A percentile compares a stretch with the other conserved stretches of the same genome.
Evolutionary conservation across 2,329 filamentous ascomycete species (phyloP).

Genomic region (Fusarium bactridioides): DNA sequence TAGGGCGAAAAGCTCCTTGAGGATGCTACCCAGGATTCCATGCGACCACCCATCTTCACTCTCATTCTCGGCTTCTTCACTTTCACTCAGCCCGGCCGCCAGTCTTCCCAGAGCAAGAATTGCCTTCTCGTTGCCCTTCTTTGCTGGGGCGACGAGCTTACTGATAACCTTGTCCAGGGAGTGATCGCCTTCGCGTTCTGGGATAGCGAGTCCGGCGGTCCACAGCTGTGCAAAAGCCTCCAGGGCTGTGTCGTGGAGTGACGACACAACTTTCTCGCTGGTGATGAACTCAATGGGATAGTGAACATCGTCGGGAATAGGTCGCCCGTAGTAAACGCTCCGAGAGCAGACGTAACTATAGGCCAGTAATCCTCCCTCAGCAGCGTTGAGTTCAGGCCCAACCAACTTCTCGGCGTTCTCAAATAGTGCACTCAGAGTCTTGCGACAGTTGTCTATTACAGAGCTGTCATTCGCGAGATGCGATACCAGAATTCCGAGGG

Average conservation of each 20-base stretch:
- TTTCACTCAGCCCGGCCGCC: conserved; percentile 66
- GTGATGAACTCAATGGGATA: conserved; percentile 47
- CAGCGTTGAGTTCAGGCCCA: conserved; percentile 54
- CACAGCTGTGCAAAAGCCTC: conserved; percentile 58
- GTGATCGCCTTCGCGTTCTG: conserved; percentile 41
- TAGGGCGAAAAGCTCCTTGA: conserved; percentile 75
- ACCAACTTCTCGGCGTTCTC: conserved; percentile 51
- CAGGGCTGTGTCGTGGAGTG: conserved; percentile 55
- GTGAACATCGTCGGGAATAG: conserved; percentile 37
- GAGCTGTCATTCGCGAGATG: conserved; percentile 60
- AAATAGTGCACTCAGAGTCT: conserved; percentile 54
- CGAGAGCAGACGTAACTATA: conserved; percentile 55
- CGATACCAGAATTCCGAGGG: conserved; percentile 79
- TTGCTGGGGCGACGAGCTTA: conserved; percentile 72
- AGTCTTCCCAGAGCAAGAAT: conserved; percentile 83
- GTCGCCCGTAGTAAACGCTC: conserved; percentile 53
- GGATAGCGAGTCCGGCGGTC: conserved; percentile 53
- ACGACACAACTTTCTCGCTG: conserved; percentile 41
- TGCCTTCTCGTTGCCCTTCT: conserved; percentile 81
- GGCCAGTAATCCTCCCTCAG: conserved; percentile 57
- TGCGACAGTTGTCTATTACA: conserved; percentile 36
- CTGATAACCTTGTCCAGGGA: conserved; percentile 61
- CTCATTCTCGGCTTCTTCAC: conserved; percentile 22
- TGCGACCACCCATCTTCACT: conserved; percentile 45
- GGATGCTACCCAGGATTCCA: conserved; percentile 60